Base-by-base conservation (phyloP, 345 rosid genomes). In the Dovyalis caffra region DNA sequence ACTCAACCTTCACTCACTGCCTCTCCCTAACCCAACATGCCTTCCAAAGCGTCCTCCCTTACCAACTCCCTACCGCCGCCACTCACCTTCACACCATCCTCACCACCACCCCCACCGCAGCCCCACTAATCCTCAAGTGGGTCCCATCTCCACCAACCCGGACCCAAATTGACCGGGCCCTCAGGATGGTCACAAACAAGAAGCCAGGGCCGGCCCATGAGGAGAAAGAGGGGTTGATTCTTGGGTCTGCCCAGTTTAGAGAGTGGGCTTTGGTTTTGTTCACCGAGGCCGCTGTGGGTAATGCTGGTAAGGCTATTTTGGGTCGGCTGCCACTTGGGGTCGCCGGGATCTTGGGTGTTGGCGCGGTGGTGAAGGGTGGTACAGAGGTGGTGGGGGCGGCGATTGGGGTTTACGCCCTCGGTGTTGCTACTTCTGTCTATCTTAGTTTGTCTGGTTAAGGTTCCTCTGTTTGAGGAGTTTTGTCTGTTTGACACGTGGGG, bases 31-130 rank as follows among this genome's bases (percentile, higher is more conserved):
- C 93, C 20, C 91, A 92, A 60, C 92, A 82, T 79, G 91, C 90
- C 80, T 91, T 92, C 85, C 62, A 71, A 33, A 97, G 97, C 23
- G 90, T 92, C 76, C 85, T 87, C 71, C 90, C 90, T 1, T 90
- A 90, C 84, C 98, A 93, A 72, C 95, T 94, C 73, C 65, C 74
- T 45, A 70, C 90, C 40, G 97, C 98, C 81, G 85, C 92, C 78
- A 67, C 76, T 9, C 85, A 86, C 77, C 85, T 92, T 86, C 90
- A 91, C 82, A 77, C 83, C 65, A 53, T 82, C 56, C 87, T 83
- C 66, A 74, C 74, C 78, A 40, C 47, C 15, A 49, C 82, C 58
- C 66, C 79, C 43, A 35, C 78, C 78, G 61, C 64, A 0, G 75
- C 61, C 64, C 85, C 91, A 32, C 81, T 87, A 40, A 58, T 90